These are phyloP conservation scores for Otatea glauca DNA, from an alignment of 176 grass and related monocot species.

Conservation along the genomic window DNA sequence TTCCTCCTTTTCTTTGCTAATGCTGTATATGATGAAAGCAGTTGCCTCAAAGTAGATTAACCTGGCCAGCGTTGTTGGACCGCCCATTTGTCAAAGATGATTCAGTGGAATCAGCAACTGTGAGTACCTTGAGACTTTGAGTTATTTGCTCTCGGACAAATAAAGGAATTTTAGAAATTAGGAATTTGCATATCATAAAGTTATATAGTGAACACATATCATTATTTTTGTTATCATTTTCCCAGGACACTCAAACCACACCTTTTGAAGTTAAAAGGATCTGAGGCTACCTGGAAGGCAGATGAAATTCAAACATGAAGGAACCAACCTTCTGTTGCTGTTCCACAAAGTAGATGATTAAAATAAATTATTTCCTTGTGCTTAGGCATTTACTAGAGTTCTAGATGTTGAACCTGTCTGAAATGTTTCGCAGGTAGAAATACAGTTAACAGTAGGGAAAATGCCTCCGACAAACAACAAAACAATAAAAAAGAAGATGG, in stretches of 20 bases:
- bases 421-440: slow-evolving; percentile 53
- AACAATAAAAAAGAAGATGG: slow-evolving; percentile 45
- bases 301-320: slow-evolving; percentile 41
- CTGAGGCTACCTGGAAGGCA: slow-evolving; percentile 31
- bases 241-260: slow-evolving; percentile 38
- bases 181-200: slow-evolving; percentile 19
- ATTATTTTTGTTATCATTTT: slow-evolving; percentile 26
- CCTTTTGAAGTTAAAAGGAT: slow-evolving; percentile 50
- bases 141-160: not conserved
- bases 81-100: slow-evolving; percentile 94
- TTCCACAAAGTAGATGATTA: slow-evolving; percentile 41
- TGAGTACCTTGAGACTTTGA: slow-evolving; percentile 30
- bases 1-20: slow-evolving; percentile 50
- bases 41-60: slow-evolving; percentile 87
- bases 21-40: slow-evolving; percentile 49
- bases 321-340: slow-evolving; percentile 42
- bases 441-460: slow-evolving; percentile 37
- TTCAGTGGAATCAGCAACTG: slow-evolving; percentile 48
- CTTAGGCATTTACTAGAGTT: not conserved
- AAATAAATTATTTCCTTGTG: not conserved
- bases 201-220: not conserved
- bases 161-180: slow-evolving; percentile 17
- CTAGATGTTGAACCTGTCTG: not conserved
- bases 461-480: slow-evolving; percentile 31
- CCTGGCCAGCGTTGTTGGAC: slow-evolving; percentile 87